Percentiles rank a stretch among this genome's conserved stretches.
Conservation (phyloP, 2,329 filamentous ascomycete genomes). For the Talaromyces atroroseus region DNA sequence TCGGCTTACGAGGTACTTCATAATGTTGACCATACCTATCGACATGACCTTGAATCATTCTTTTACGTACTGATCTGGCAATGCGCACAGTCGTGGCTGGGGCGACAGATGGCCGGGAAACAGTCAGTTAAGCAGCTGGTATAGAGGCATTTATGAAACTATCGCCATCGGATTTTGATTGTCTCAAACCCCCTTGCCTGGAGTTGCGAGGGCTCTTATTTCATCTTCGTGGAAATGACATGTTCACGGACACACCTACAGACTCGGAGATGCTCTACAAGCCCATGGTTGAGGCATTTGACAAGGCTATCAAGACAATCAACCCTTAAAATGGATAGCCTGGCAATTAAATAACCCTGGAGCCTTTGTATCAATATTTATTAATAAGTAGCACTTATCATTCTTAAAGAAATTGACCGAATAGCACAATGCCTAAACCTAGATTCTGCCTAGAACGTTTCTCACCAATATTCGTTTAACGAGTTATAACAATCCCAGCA, state of each 20-base stretch:
- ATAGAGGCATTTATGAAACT: slow-evolving; percentile 20
- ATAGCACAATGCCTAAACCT: background rate
- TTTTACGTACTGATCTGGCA: slow-evolving; percentile 29
- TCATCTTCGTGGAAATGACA: slow-evolving; percentile 1
- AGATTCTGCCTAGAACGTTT: background rate
- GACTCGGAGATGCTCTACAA: slow-evolving; percentile 17
- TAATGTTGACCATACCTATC: slow-evolving; percentile 27
- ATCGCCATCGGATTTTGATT: slow-evolving; percentile 17
- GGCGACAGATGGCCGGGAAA: background rate
- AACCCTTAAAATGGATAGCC: background rate
- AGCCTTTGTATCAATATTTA: no score
- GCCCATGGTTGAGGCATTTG: slow-evolving; percentile 18
- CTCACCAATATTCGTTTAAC: background rate
- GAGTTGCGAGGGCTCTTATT: slow-evolving; percentile 19
- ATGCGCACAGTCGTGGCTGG: background rate
- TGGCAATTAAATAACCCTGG: no score
- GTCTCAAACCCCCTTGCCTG: slow-evolving; percentile 21
- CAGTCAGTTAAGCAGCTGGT: slow-evolving; percentile 20
- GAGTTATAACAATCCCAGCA: background rate
- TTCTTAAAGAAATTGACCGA: background rate
- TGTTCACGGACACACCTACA: slow-evolving; percentile 14
- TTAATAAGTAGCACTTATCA: background rate
- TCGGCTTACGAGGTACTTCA: slow-evolving; percentile 31
- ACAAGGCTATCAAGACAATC: slow-evolving; percentile 14
- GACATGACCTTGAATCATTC: slow-evolving; percentile 29